Evolutionary conservation across 306 rosid species (phyloP).

Genomic region (Cicer pinnatifidum): DNA sequence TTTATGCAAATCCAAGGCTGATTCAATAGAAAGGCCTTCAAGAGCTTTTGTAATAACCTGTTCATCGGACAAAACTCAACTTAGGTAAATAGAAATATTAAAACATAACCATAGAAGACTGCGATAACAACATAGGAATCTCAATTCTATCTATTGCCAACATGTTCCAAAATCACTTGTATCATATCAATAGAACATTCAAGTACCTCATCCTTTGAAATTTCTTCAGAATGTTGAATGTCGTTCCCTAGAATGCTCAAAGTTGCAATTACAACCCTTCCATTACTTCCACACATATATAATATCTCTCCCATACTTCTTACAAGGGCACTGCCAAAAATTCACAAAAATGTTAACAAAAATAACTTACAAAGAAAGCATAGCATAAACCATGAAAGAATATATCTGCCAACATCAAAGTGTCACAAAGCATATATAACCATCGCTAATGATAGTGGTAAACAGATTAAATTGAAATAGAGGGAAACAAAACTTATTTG

Average conservation of each 20-base stretch:
- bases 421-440: slow-evolving; percentile 9
- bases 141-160: slow-evolving; percentile 36
- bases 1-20: slow-evolving; percentile 74
- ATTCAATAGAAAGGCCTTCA: slow-evolving; percentile 78
- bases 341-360: slow-evolving; percentile 39
- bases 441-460: not conserved
- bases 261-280: slow-evolving; percentile 77
- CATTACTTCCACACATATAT: slow-evolving; percentile 77
- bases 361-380: slow-evolving; percentile 30
- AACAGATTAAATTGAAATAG: not conserved
- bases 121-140: slow-evolving; percentile 34
- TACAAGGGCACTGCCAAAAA: slow-evolving; percentile 71
- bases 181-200: slow-evolving; percentile 27
- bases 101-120: slow-evolving; percentile 3
- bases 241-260: slow-evolving; percentile 59
- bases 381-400: slow-evolving; percentile 40
- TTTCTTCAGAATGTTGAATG: slow-evolving; percentile 52
- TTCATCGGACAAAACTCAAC: slow-evolving; percentile 34
- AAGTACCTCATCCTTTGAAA: slow-evolving; percentile 67
- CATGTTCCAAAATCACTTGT: slow-evolving; percentile 28
- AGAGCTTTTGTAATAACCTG: slow-evolving; percentile 73
- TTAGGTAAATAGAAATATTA: slow-evolving; percentile 36
- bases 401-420: slow-evolving; percentile 29
- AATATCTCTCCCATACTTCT: slow-evolving; percentile 91
- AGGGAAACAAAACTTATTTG: slow-evolving; percentile 20